Percentiles rank a stretch among this genome's conserved stretches.
These are phyloP conservation scores for Sclerotinia borealis DNA, from an alignment of 2,329 filamentous ascomycete genomes.

Conservation along the genomic window DNA sequence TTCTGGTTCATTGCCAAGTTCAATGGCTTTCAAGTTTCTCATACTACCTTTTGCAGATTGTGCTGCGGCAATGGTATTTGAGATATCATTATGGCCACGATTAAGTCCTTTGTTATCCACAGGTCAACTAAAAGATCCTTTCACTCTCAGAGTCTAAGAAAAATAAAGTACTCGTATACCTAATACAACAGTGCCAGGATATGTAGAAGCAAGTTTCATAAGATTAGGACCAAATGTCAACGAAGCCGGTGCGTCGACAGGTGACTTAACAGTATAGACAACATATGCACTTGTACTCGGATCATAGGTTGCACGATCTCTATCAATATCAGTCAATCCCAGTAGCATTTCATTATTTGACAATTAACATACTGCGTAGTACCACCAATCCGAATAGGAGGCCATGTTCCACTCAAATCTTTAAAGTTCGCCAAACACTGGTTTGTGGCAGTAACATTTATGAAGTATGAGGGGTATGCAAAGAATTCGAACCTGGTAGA, in stretches of 20 bases:
- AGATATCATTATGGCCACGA: constrained; percentile 44
- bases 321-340: constrained; percentile 14
- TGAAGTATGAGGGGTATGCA: constrained; percentile 48
- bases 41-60: constrained; percentile 40
- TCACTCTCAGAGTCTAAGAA: neutral
- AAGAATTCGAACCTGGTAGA: constrained; percentile 48
- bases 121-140: neutral
- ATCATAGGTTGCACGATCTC: constrained; percentile 48
- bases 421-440: constrained; percentile 48
- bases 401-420: constrained; percentile 44
- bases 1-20: constrained; percentile 53
- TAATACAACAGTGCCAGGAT: constrained; percentile 44
- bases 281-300: constrained; percentile 41
- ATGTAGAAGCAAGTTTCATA: constrained; percentile 43
- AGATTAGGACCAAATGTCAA: constrained; percentile 49
- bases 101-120: constrained; percentile 38
- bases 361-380: constrained; percentile 42
- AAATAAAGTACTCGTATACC: constrained; percentile 28
- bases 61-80: constrained; percentile 50
- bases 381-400: constrained; percentile 51
- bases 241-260: constrained; percentile 42
- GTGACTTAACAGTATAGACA: constrained; percentile 42
- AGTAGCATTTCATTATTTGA: neutral
- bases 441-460: constrained; percentile 43
- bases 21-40: constrained; percentile 46